Evolutionary conservation across 148 eudicot genomes (phyloP), one percentile per base, ranked within the genome.

Genomic region (Silene conica): DNA sequence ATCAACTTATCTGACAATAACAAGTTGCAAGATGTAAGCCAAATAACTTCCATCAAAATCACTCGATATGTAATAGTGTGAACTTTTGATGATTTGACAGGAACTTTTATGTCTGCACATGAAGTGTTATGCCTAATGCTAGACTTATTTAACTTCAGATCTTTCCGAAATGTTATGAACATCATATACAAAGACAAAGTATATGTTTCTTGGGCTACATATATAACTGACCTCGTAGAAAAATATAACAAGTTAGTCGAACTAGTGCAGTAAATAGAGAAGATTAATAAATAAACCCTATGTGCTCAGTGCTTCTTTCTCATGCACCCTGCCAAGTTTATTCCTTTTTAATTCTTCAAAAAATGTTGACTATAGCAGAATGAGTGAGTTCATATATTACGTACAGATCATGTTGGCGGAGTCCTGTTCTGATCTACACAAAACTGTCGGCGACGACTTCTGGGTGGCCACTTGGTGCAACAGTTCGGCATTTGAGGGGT

Each of bases 401-500:
- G 59, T 83, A 82, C 86, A 95, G 98, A 74, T 95, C 78, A 71
- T 83, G 90, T 76, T 78, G 66, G 96, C 96, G 25, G 86, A 87
- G 68, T 90, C 98, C 63, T 92, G 92, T 78, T 84, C 89, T 57
- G 99, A 95, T 77, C 94, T 95, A 65, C 83, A 95, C 83, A 83
- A 80, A 83, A 80, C 74, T 67, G 84, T 95, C 43, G 96, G 97
- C 31, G 88, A 95, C 73, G 99, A 95, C 77, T 95, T 95, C 86
- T 95, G 97, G 97, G 83, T 90, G 78, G 82, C 96, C 72, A 95
- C 99, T 75, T 85, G 92, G 94, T 95, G 99, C 84, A 77, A 80
- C 73, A 95, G 97, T 79, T 79, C 83, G 61, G 96, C 96, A 43
- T 68, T 73, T 79, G 92, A 92, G 85, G 99, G 94, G 99, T 95